Base-by-base conservation (phyloP, 805 yeast species). In the Saturnispora gosingensis region DNA sequence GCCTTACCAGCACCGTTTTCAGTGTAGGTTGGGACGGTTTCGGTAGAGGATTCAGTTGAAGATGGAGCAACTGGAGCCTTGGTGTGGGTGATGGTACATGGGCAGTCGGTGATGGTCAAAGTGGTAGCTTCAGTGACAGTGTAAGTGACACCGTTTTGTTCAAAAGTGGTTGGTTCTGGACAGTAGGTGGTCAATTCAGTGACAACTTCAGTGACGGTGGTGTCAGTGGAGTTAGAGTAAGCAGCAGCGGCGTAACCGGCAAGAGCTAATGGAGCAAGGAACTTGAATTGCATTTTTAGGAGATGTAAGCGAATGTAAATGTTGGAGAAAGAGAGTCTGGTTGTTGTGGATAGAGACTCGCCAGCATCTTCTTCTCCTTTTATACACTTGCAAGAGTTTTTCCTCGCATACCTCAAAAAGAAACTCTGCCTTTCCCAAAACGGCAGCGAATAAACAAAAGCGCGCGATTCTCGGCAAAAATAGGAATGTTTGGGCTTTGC, bases 61-160 rank as follows among this genome's bases (percentile, higher is more conserved):
- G 57, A 40, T 51, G 60, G 49, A 22, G 56, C 54, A 45, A 61
- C 56, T 55, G 64, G 56, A 53, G 61, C 51, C 46, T 63, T 58
- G 51, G 67, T 60, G 55, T 55, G 46, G 48, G 61, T 60, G 64
- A 81, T 63, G 65, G 91, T 85, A 76, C 95, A 87, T 67, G 90
- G 90, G 71, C 86, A 82, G 76, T 87, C 83, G 63, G 95, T 84
- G 79, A 86, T 77, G 68, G 93, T 86, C 63, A 87, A 70, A 60
- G 95, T 86, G 68, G 91, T 84, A 55, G 91, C 81, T 62, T 69
- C 82, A 56, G 90, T 80, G 66, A 83, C 88, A 59, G 85, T 80
- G 80, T 80, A 77, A 65, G 91, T 84, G 67, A 67, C 67, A 75
- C 75, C 76, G 77, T 81, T 82, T 69, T 81, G 79, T 58, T 73